phyloP scores from a whole-genome alignment of 2,329 filamentous ascomycete genomes.

The Periconia sp. region DNA sequence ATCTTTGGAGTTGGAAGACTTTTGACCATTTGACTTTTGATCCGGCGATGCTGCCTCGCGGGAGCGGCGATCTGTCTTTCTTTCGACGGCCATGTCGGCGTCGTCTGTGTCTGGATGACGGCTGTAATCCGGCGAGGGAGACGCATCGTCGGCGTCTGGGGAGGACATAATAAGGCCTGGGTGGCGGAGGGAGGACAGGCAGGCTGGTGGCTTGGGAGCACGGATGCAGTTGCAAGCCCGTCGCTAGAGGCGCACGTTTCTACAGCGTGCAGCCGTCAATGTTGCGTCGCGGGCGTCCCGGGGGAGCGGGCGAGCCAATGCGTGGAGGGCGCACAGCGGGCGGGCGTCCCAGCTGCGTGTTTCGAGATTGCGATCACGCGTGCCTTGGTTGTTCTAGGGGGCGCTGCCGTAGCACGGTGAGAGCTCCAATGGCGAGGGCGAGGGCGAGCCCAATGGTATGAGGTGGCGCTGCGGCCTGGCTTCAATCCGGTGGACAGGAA shows the following conservation, averaged over 20 bases:
- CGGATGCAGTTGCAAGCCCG: slow-evolving; percentile 42
- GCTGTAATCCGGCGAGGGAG: slow-evolving; percentile 55
- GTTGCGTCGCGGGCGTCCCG: slow-evolving; percentile 39
- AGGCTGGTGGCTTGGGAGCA: slow-evolving; percentile 21
- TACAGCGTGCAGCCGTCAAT: slow-evolving; percentile 48
- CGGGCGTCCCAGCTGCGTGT: slow-evolving; percentile 48
- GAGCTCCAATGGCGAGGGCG: slow-evolving; percentile 29
- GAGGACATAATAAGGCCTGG: slow-evolving; percentile 53
- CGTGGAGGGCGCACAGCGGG: slow-evolving; percentile 34
- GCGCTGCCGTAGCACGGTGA: slow-evolving; percentile 42
- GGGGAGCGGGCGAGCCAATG: slow-evolving; percentile 46
- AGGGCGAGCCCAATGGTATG: slow-evolving; percentile 20
- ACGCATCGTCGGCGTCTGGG: slow-evolving; percentile 55
- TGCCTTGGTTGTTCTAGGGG: slow-evolving; percentile 44
- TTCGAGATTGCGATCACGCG: slow-evolving; percentile 50
- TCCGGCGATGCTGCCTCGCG: slow-evolving; percentile 43
- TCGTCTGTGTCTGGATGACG: slow-evolving; percentile 46
- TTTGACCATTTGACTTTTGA: slow-evolving; percentile 41
- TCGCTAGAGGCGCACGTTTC: slow-evolving; percentile 48
- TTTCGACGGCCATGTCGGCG: slow-evolving; percentile 53
- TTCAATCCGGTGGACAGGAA: slow-evolving; percentile 48
- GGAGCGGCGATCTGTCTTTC: slow-evolving; percentile 45
- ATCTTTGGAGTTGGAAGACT: slow-evolving; percentile 69
- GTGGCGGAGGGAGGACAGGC: slow-evolving; percentile 1
- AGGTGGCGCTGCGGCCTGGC: slow-evolving; percentile 17